Conservation (phyloP, 2,329 filamentous ascomycete genomes). For the Aureobasidium subglaciale region DNA sequence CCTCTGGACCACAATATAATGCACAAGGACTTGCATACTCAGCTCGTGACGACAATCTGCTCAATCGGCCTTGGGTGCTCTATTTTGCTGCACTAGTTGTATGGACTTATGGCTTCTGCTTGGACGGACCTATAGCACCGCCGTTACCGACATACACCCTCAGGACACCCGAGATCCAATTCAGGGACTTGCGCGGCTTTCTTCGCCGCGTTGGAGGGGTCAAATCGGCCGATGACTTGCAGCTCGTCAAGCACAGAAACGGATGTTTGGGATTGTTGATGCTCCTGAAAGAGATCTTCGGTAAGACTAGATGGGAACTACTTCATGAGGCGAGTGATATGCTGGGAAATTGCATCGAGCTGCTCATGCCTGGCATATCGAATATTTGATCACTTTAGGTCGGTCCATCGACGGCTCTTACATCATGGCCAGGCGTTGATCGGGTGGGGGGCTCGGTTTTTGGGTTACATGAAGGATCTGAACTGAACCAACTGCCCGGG, state of each 20-base stretch:
- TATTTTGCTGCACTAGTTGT: constrained; percentile 90
- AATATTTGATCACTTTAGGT: neutral
- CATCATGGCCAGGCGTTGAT: constrained; percentile 4
- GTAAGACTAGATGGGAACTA: constrained; percentile 81
- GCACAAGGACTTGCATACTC: constrained; percentile 52
- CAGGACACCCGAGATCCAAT: constrained; percentile 56
- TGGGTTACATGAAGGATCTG: neutral
- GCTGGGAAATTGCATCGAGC: constrained; percentile 71
- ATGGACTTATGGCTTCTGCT: constrained; percentile 88
- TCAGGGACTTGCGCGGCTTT: constrained; percentile 72
- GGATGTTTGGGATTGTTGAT: constrained; percentile 73
- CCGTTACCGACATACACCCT: constrained; percentile 39
- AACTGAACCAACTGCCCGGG: constrained; percentile 1
- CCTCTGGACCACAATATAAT: constrained; percentile 12
- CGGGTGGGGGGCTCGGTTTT: neutral
- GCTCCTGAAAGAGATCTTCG: constrained; percentile 74
- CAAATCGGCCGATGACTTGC: constrained; percentile 68
- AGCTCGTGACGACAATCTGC: constrained; percentile 77
- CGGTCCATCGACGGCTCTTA: neutral
- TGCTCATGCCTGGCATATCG: constrained; percentile 34
- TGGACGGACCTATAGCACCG: constrained; percentile 67
- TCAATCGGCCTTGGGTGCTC: constrained; percentile 91
- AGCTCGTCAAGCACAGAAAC: constrained; percentile 67
- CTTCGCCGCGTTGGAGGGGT: constrained; percentile 66
- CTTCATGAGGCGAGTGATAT: constrained; percentile 78